Evolutionary conservation across 1,284 basidiomycete species (phyloP).

Genomic region (Dichomitus squalens): DNA sequence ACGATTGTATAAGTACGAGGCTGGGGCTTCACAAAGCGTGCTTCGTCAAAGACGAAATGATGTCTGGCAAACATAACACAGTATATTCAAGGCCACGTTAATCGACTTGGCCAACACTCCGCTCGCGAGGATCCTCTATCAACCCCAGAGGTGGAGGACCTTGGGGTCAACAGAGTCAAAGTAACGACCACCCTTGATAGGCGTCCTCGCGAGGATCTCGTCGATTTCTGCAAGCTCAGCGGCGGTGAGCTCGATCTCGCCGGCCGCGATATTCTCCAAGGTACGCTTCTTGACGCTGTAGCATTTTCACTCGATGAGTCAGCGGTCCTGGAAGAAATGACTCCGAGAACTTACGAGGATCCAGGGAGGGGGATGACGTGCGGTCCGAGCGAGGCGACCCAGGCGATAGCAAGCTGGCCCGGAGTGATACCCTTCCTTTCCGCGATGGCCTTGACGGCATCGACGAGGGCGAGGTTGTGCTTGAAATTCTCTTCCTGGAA

Average conservation of each 20-base stretch:
- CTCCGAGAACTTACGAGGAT: slow-evolving; percentile 41
- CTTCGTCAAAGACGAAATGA: too few species aligned
- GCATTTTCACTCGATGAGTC: background rate
- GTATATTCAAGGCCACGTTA: background rate
- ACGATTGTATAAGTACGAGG: too few species aligned
- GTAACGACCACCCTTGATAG: slow-evolving; percentile 37
- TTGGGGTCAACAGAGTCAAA: slow-evolving; percentile 25
- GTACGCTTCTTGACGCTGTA: slow-evolving; percentile 40
- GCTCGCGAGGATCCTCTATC: background rate
- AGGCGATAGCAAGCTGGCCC: slow-evolving; percentile 64
- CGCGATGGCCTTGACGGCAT: slow-evolving; percentile 47
- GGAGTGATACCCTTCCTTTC: slow-evolving; percentile 51
- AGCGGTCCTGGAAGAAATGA: too few species aligned
- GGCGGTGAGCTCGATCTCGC: slow-evolving; percentile 42
- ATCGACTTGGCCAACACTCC: background rate
- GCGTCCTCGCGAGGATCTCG: slow-evolving; percentile 27
- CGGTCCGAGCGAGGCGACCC: slow-evolving; percentile 50
- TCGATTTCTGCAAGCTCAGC: slow-evolving; percentile 43
- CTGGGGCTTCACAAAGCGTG: too few species aligned
- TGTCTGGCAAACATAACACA: background rate
- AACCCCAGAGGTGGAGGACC: slow-evolving; percentile 31
- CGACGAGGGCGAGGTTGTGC: slow-evolving; percentile 51
- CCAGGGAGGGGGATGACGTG: slow-evolving; percentile 60
- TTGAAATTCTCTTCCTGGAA: slow-evolving; percentile 36
- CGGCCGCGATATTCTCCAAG: slow-evolving; percentile 47